Base-by-base conservation (phyloP, 208 protist genomes). In the Angomonas deanei region DNA sequence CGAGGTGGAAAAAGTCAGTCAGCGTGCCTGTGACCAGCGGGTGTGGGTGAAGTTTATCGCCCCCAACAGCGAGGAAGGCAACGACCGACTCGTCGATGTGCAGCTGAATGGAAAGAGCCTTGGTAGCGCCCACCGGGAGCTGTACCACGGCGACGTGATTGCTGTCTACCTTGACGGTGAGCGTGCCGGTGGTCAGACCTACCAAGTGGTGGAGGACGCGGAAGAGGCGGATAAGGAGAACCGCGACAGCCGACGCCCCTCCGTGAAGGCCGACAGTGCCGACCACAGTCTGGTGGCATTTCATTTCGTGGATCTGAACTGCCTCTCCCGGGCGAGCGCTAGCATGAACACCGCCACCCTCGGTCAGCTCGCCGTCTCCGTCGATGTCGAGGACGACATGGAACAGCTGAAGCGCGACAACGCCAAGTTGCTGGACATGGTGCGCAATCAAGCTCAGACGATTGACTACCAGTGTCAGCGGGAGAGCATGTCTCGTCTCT, bases 271-370 rank as follows among this genome's bases (percentile, higher is more conserved):
- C 23, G 34, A 48, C 24, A 46, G 58, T 24, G 39, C 48, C 1
- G 70, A 79, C 47, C 77, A 88, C 50, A 74, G 61, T 58, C 59
- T 88, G 11, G 48, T 91, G 13, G 68, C 74, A 3, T 86, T 88
- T 38, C 84, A 91, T 68, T 91, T 78, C 46, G 76, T 91, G 27
- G 84, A 91, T 58, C 72, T 84, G 21, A 88, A 86, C 57, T 77
- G 68, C 30, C 67, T 91, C 36, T 66, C 83, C 0, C 79, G 79
- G 21, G 52, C 30, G 3, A 59, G 31, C 48, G 56, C 48, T 34
- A 39, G 70, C 42, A 55, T 23, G 11, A 64, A 50, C 32, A 32
- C 39, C 24, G 61, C 77, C 33, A 86, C 79, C 31, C 62, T 77
- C 28, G 80, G 69, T 47, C 77, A 86, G 39, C 66, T 80, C 24